Percentiles rank a stretch among this genome's conserved stretches.
phyloP scores from a whole-genome alignment of 371 early-diverging fungal species.

The Saksenaea oblongispora region DNA sequence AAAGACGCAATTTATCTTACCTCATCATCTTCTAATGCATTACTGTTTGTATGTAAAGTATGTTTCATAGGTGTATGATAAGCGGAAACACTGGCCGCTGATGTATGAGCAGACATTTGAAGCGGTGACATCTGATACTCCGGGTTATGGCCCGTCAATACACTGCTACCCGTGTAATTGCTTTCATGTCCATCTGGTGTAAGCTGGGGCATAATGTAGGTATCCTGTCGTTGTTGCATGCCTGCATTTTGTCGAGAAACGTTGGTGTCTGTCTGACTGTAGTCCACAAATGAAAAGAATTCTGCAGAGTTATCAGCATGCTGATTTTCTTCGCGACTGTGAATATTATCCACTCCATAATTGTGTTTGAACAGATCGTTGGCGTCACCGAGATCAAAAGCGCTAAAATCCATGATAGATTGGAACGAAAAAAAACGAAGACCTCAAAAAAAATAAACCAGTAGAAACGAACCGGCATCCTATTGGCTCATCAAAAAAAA shows the following conservation, averaged over 20 bases:
- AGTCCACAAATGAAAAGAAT: slow-evolving; percentile 34
- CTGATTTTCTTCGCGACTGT: slow-evolving; percentile 5
- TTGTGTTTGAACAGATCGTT: slow-evolving; percentile 20
- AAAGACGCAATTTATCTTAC: slow-evolving; percentile 14
- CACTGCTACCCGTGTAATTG: slow-evolving; percentile 35
- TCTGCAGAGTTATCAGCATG: slow-evolving; percentile 15
- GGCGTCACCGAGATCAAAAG: slow-evolving; percentile 25
- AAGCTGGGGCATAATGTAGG: slow-evolving; percentile 23
- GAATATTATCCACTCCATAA: background rate
- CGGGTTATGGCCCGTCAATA: slow-evolving; percentile 40
- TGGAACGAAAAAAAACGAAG: background rate
- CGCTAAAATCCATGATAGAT: slow-evolving; percentile 26
- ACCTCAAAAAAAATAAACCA: background rate
- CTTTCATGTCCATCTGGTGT: slow-evolving; percentile 38
- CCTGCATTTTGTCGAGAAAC: background rate
- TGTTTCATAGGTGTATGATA: slow-evolving; percentile 34
- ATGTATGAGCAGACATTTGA: slow-evolving; percentile 26
- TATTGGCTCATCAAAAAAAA: too few relatives aligned
- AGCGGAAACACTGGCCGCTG: background rate
- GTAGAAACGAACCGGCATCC: too few relatives aligned
- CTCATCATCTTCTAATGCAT: slow-evolving; percentile 37
- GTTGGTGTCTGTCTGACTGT: slow-evolving; percentile 6
- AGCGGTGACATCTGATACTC: slow-evolving; percentile 47
- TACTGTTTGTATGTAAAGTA: background rate
- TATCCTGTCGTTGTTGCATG: background rate